A percentile compares a stretch with the other conserved stretches of the same genome.
Conservation (phyloP, 1,139 yeast species). For the Pichia sp. region DNA sequence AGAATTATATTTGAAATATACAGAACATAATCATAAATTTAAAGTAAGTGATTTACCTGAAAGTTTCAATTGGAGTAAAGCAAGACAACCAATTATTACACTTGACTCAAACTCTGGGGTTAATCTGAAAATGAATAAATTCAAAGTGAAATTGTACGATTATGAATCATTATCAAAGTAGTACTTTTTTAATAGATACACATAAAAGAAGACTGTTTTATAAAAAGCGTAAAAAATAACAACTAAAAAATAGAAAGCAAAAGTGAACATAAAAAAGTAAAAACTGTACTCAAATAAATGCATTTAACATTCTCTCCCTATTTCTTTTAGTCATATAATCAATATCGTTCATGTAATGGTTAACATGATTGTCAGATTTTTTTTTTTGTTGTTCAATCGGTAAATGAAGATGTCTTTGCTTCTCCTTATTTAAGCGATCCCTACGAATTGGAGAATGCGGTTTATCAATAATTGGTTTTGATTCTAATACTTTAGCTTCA, state of each 20-base stretch:
- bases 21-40: constrained; percentile 6
- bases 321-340: constrained; percentile 13
- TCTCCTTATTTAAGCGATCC: constrained; percentile 3
- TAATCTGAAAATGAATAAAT: constrained; percentile 11
- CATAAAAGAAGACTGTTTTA: not conserved
- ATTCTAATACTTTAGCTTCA: constrained; percentile 4
- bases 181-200: not conserved
- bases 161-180: constrained; percentile 14
- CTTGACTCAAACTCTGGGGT: constrained; percentile 9
- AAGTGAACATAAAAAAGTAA: not conserved
- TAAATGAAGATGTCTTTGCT: constrained; percentile 8
- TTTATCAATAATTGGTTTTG: constrained; percentile 3
- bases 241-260: no score
- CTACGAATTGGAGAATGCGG: constrained; percentile 9
- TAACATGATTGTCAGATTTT: not conserved
- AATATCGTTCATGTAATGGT: constrained; percentile 3
- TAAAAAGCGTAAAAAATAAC: no score
- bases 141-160: constrained; percentile 17
- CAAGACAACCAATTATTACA: constrained; percentile 3
- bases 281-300: constrained; percentile 6
- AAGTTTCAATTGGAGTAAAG: constrained; percentile 4
- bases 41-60: constrained; percentile 5
- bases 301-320: constrained; percentile 16
- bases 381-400: not conserved
- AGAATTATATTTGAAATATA: constrained; percentile 12